Conservation (phyloP, 208 protist genomes). For the Trypanosoma grayi region DNA sequence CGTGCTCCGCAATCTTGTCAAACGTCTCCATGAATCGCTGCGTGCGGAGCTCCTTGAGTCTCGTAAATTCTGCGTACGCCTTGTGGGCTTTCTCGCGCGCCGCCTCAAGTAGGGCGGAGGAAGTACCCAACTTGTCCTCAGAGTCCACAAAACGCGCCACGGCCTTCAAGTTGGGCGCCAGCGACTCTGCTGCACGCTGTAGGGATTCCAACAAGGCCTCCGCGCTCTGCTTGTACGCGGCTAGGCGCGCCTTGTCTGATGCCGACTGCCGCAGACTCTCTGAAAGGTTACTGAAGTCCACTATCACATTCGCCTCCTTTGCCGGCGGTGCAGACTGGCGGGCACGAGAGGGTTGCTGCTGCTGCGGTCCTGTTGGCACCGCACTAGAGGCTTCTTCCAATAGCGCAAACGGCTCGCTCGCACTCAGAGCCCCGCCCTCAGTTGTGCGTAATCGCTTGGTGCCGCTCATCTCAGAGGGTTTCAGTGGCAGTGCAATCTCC, state of each 20-base stretch:
- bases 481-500: constrained; percentile 72
- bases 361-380: not conserved
- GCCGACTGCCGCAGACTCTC: constrained; percentile 41
- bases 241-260: constrained; percentile 45
- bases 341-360: constrained; percentile 3
- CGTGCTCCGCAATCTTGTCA: constrained; percentile 83
- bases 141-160: constrained; percentile 57
- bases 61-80: constrained; percentile 76
- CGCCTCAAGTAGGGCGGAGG: constrained; percentile 70
- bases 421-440: constrained; percentile 14
- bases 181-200: constrained; percentile 61
- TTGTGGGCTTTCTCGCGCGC: constrained; percentile 64
- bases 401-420: constrained; percentile 71
- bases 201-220: constrained; percentile 55
- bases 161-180: constrained; percentile 87
- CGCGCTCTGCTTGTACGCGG: constrained; percentile 58
- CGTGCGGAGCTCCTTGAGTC: constrained; percentile 86
- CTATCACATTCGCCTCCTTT: constrained; percentile 30
- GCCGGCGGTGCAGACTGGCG: constrained; percentile 1
- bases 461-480: constrained; percentile 26
- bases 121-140: constrained; percentile 70
- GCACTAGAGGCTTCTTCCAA: constrained; percentile 15
- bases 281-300: constrained; percentile 76
- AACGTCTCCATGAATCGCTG: constrained; percentile 93
- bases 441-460: constrained; percentile 40